Evolutionary conservation across 2,329 filamentous ascomycete genomes (phyloP).

Genomic region (Lasiodiplodia hormozganensis): DNA sequence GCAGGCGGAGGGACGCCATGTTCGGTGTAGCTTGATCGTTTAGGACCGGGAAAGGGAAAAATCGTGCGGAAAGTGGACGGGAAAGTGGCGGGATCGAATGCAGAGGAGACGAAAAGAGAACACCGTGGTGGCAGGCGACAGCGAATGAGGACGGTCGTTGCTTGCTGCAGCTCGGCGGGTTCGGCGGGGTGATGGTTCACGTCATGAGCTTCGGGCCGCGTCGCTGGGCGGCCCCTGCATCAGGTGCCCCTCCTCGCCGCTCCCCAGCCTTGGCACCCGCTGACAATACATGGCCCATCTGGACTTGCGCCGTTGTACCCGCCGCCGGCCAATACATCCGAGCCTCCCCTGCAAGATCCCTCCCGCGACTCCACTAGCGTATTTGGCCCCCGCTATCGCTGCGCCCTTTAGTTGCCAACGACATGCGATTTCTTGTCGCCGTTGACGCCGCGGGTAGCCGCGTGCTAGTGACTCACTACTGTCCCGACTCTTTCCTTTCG

Average conservation of each 20-base stretch:
- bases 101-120: neutral
- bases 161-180: neutral
- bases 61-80: neutral
- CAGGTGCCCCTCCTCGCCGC: slow-evolving; percentile 9
- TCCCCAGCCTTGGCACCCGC: slow-evolving; percentile 11
- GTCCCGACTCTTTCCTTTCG: slow-evolving; percentile 6
- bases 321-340: slow-evolving; percentile 7
- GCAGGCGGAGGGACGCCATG: slow-evolving; percentile 51
- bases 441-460: slow-evolving; percentile 23
- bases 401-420: slow-evolving; percentile 19
- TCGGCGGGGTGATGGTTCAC: slow-evolving; percentile 8
- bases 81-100: neutral
- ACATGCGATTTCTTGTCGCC: slow-evolving; percentile 14
- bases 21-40: neutral
- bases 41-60: neutral
- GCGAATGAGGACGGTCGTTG: neutral
- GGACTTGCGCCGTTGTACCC: neutral
- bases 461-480: slow-evolving; percentile 24
- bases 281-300: slow-evolving; percentile 16
- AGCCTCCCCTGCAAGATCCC: neutral
- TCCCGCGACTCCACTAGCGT: slow-evolving; percentile 16
- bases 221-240: slow-evolving; percentile 16
- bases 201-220: slow-evolving; percentile 16
- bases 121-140: neutral
- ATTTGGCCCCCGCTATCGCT: slow-evolving; percentile 18